Conservation (phyloP, 2,329 filamentous ascomycete genomes). For the Trichoderma sp. region DNA sequence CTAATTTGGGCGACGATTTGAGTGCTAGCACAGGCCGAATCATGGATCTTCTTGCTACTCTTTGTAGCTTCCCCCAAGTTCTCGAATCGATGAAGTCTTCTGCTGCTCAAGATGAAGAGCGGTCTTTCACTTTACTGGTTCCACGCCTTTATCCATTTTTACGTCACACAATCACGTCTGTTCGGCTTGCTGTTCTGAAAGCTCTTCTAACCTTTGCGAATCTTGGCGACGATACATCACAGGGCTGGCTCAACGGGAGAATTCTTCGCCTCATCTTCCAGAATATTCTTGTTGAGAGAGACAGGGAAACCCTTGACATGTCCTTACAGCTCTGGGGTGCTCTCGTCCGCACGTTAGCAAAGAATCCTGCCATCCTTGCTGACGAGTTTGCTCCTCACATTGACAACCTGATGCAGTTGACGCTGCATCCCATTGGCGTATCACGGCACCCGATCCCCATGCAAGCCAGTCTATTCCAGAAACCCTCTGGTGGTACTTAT, state of each 20-base stretch:
- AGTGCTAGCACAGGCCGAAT: slow-evolving; percentile 97
- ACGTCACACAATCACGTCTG: slow-evolving; percentile 94
- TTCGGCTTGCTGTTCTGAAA: slow-evolving; percentile 89
- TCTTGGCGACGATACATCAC: slow-evolving; percentile 76
- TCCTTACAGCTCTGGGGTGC: slow-evolving; percentile 88
- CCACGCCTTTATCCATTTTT: slow-evolving; percentile 95
- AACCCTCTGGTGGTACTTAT: slow-evolving; percentile 87
- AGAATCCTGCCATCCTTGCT: slow-evolving; percentile 66
- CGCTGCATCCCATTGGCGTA: slow-evolving; percentile 89
- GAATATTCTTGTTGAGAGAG: slow-evolving; percentile 91
- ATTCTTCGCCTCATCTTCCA: slow-evolving; percentile 90
- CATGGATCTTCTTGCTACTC: slow-evolving; percentile 95
- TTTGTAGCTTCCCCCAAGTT: slow-evolving; percentile 93
- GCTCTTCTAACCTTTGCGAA: slow-evolving; percentile 91
- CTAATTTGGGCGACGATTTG: slow-evolving; percentile 93
- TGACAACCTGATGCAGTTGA: slow-evolving; percentile 79
- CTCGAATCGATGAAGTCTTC: slow-evolving; percentile 92
- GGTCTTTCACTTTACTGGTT: slow-evolving; percentile 90
- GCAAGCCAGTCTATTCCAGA: slow-evolving; percentile 86
- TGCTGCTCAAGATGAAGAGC: slow-evolving; percentile 77
- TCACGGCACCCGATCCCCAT: slow-evolving; percentile 89
- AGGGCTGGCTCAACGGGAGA: slow-evolving; percentile 90
- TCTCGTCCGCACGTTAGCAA: slow-evolving; percentile 70
- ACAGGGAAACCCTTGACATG: slow-evolving; percentile 77
- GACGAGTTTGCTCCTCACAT: slow-evolving; percentile 76